These are phyloP conservation scores for Castanea sativa DNA, from an alignment of 306 rosid species.

Conservation along the genomic window DNA sequence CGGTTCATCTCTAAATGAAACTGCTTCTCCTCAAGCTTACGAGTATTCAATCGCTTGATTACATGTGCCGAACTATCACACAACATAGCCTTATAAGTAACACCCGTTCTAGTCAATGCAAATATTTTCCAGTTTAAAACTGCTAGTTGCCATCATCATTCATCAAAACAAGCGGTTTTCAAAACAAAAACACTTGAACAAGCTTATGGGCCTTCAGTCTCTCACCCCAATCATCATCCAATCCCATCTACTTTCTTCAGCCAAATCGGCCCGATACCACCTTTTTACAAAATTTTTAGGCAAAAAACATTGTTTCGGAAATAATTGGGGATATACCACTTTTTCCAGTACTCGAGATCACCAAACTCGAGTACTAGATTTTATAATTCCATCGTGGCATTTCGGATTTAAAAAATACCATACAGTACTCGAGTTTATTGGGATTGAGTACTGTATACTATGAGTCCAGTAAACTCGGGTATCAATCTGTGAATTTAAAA, in stretches of 20 bases:
- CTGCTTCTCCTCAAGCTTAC: slow-evolving; percentile 81
- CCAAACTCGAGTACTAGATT: too few species aligned
- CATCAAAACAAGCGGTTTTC: slow-evolving; percentile 81
- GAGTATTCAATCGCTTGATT: slow-evolving; percentile 67
- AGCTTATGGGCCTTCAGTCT: slow-evolving; percentile 72
- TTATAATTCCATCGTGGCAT: too few species aligned
- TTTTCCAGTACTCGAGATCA: too few species aligned
- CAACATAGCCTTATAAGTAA: slow-evolving; percentile 75
- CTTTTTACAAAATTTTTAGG: background rate
- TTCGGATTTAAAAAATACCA: too few species aligned
- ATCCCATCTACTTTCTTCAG: slow-evolving; percentile 43
- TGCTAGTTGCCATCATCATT: slow-evolving; percentile 85
- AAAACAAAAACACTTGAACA: slow-evolving; percentile 79
- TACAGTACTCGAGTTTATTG: too few species aligned
- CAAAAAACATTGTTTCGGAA: too few species aligned
- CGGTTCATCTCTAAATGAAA: slow-evolving; percentile 76
- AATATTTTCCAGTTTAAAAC: slow-evolving; percentile 62
- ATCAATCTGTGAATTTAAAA: too few species aligned
- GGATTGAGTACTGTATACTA: too few species aligned
- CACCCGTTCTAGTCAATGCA: slow-evolving; percentile 66
- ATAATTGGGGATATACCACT: too few species aligned
- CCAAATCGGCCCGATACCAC: too few species aligned
- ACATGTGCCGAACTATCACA: slow-evolving; percentile 82
- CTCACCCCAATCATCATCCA: slow-evolving; percentile 68
- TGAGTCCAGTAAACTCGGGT: too few species aligned